phyloP scores from a whole-genome alignment of 305 asterid species.

The Fraxinus latifolia region DNA sequence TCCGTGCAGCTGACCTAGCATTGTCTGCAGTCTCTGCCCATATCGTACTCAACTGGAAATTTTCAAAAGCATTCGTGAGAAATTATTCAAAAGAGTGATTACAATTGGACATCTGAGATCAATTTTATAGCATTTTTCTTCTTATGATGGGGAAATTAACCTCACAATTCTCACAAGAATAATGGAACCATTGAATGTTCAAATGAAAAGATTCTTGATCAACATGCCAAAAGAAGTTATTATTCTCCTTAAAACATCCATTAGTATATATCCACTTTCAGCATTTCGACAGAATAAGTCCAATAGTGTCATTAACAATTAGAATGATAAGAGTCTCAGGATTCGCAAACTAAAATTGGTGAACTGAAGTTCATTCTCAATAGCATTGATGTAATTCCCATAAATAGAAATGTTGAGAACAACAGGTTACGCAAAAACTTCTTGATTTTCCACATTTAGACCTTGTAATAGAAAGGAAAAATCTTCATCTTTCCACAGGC shows the following conservation, averaged over 20 bases:
- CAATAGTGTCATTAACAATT: not conserved
- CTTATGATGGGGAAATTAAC: conserved; percentile 10
- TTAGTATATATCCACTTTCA: not conserved
- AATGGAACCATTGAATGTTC: not conserved
- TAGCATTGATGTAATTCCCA: not conserved
- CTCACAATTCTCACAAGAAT: not conserved
- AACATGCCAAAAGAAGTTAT: not conserved
- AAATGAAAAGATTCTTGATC: not conserved
- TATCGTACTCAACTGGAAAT: conserved; percentile 75
- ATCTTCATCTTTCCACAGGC: not conserved
- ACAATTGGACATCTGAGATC: not conserved
- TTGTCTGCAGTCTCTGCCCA: conserved; percentile 94
- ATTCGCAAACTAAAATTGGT: not conserved
- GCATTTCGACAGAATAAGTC: not conserved
- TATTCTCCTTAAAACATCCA: not conserved
- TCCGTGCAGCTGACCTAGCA: conserved; percentile 90
- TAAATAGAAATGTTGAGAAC: not conserved
- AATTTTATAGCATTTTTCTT: not conserved
- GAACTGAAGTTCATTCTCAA: not conserved
- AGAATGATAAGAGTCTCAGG: not conserved
- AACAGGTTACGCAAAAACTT: not conserved
- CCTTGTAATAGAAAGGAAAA: not conserved
- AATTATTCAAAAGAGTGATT: not conserved
- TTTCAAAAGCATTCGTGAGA: conserved; percentile 3
- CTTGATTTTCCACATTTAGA: not conserved